Evolutionary conservation across 257 asterid genomes (phyloP), one percentile per base, ranked within the genome.

Genomic region (Solanum sejunctum): DNA sequence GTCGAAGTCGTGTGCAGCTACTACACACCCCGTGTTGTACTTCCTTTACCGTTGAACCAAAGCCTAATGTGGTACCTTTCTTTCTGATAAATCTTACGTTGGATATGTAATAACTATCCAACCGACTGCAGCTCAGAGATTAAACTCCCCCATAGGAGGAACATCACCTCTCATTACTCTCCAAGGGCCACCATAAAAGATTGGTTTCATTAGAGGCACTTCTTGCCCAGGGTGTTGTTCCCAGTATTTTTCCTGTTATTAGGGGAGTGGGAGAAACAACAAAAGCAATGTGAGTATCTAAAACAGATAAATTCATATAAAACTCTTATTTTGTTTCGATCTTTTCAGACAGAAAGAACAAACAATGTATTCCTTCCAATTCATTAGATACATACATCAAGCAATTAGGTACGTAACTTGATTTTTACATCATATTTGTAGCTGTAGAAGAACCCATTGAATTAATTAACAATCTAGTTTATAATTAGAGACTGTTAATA

Each of bases 101-200:
- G 16, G 82, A 78, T 52, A 55, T 16, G 26, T 26, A 23, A 52
- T 16, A 77, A 51, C 26, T 15, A 16, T 16, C 58, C 43, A 26
- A 78, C 23, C 26, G 63, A 78, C 47, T 16, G 64, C 11, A 20
- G 79, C 61, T 83, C 39, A 83, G 49, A 64, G n/a, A 20, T 83
- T 51, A 13, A 83, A 83, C 77, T 83, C 66, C 23, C 85, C 85
- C 75, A 56, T 83, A 23, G 86, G 84, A 56, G 98, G 97, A 83
- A 93, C 97, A 2, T 94, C 95, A 7, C 99, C 99, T 85, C 96
- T 89, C 89, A 92, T 88, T 36, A 95, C 97, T 87, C 90, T 92
- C 99, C 99, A 95, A 84, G 99, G 99, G 78, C 99, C 99, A 8
- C 89, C 89, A 52, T 95, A 95, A 84, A 95, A 95, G 88, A 86